Evolutionary conservation across 2,329 filamentous ascomycete species (phyloP).

Genomic region (Trichoderma aggressivum): DNA sequence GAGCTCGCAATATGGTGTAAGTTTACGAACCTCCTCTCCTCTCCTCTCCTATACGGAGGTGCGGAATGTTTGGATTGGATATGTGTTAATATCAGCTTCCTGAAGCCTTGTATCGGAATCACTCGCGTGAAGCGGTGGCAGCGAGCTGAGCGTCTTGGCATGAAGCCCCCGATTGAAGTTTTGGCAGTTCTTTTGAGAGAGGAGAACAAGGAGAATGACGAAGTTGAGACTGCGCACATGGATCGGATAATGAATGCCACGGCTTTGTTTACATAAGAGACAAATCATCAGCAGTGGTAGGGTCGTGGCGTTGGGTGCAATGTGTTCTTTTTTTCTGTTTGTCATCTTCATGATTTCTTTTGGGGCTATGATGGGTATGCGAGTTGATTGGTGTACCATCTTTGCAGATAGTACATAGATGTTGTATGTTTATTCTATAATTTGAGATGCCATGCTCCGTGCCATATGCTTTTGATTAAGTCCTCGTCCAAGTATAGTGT

Average conservation of each 20-base stretch:
- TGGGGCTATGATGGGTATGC: not conserved
- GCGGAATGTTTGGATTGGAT: not conserved
- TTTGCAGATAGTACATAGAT: not conserved
- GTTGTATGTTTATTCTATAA: not conserved
- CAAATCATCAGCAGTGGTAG: not conserved
- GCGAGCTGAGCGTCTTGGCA: slow-evolving; percentile 73
- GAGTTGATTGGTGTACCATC: not conserved
- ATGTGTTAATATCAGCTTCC: not conserved
- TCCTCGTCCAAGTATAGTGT: no score
- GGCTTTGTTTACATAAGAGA: slow-evolving; percentile 37
- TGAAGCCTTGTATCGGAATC: slow-evolving; percentile 83
- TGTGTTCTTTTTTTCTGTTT: not conserved
- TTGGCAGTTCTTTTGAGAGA: slow-evolving; percentile 78
- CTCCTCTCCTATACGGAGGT: not conserved
- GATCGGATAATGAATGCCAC: slow-evolving; percentile 61
- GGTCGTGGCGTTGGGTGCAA: slow-evolving; percentile 19
- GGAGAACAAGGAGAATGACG: slow-evolving; percentile 52
- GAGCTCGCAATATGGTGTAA: slow-evolving; percentile 84
- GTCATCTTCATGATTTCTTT: not conserved
- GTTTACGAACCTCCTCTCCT: slow-evolving; percentile 39
- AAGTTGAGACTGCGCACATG: slow-evolving; percentile 67
- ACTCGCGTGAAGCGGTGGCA: slow-evolving; percentile 80
- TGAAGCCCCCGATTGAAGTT: slow-evolving; percentile 88
- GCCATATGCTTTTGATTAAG: not conserved
- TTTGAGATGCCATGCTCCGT: not conserved